Percentiles rank a stretch among this genome's conserved stretches.
These are phyloP conservation scores for Globisporangium viniferum DNA, from an alignment of 352 stramenopile species.

Conservation along the genomic window DNA sequence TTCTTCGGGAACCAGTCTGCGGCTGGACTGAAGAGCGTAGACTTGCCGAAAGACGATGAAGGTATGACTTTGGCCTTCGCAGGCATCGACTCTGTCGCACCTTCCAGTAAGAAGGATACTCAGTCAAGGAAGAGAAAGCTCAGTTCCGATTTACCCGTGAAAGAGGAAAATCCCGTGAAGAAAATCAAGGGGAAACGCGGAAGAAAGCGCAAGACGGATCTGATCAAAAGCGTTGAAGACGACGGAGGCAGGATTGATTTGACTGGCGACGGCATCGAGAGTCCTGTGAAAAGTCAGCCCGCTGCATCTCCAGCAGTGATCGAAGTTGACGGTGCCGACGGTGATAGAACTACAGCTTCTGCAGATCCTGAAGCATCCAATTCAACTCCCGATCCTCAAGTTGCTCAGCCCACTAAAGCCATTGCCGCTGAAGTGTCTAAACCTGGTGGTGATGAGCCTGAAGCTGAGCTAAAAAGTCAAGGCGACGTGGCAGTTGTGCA, in stretches of 20 bases:
- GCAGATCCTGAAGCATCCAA: not conserved
- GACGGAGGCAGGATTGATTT: conserved; percentile 29
- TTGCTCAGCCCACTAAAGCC: not conserved
- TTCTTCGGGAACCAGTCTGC: conserved; percentile 7
- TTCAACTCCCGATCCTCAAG: not conserved
- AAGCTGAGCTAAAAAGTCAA: not conserved
- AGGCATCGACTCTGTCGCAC: not conserved
- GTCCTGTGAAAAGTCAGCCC: not conserved
- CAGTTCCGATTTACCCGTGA: conserved; percentile 18
- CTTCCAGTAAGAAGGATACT: conserved; percentile 4
- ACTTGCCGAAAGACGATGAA: not conserved
- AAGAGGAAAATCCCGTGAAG: conserved; percentile 23
- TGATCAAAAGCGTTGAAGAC: conserved; percentile 7
- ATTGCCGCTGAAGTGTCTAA: not conserved
- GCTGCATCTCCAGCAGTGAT: not conserved
- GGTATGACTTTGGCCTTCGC: not conserved
- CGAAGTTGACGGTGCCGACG: not conserved
- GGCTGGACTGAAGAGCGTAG: not conserved
- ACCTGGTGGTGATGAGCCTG: not conserved
- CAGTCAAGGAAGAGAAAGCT: conserved; percentile 39
- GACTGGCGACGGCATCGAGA: conserved; percentile 18
- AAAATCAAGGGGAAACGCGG: conserved; percentile 25
- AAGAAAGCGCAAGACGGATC: conserved; percentile 8
- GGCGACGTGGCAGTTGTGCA: not conserved
- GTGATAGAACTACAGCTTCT: not conserved